Evolutionary conservation across 257 asterid species (phyloP), one percentile per base, ranked within the genome.

Genomic region (Solanum pimpinellifolium): DNA sequence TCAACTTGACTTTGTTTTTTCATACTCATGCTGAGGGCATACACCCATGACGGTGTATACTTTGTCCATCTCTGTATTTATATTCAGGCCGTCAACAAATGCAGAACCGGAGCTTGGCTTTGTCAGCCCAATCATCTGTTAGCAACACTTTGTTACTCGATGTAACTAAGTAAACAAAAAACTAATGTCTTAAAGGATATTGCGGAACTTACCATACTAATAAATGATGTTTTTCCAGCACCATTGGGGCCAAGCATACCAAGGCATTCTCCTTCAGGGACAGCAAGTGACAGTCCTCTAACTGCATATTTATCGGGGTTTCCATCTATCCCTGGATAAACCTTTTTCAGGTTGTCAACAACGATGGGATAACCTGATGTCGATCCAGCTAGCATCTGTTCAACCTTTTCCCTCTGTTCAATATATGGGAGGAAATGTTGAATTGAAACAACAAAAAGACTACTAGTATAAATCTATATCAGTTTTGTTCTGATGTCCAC

Each of bases 191-290:
- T 39, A 39, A 42, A 77, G 15, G 83, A 77, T 77, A 42, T 42
- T 12, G 20, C 11, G 2, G 44, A 72, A 72, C 96, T 91, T 46
- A 95, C 98, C 99, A 95, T 97, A 89, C 92, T 97, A 88, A 97
- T 97, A 83, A 95, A 97, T 46, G 98, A 95, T 52, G 99, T 97
- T 94, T 97, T 97, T 47, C 99, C 99, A 6, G 98, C 98, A 88
- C 99, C 99, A 83, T 95, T 97, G 33, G 99, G 99, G 60, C 99
- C 99, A 86, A 97, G 98, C 98, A 97, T 94, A 89, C 99, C 99
- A 87, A 97, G 95, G 92, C 99, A 97, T 93, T 97, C 98, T 68
- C 98, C 98, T 46, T 90, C 96, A 20, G 98, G 95, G 89, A 97
- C 91, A 90, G 98, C 98, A 89, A 95, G 97, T 11, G 99, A 97